A percentile compares a stretch with the other conserved stretches of the same genome.
These are phyloP conservation scores for Nidularia pulvinata DNA, from an alignment of 768 basidiomycete species.

Conservation along the genomic window DNA sequence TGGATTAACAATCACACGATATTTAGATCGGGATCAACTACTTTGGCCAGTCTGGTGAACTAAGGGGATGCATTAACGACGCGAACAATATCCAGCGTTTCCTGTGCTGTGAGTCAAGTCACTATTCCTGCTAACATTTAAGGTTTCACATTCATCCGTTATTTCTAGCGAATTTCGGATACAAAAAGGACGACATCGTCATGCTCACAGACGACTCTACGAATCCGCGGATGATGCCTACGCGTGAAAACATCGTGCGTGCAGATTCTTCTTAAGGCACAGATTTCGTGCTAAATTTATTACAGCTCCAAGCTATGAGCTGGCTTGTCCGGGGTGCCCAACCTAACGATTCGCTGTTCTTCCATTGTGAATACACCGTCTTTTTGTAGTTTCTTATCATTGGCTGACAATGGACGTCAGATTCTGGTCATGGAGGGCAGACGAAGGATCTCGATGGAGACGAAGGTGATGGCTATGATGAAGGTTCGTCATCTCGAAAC, in stretches of 20 bases:
- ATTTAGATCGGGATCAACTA: slow-evolving; percentile 90
- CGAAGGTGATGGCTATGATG: slow-evolving; percentile 83
- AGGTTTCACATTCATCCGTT: no score
- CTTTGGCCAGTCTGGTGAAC: slow-evolving; percentile 58
- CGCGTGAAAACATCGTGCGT: slow-evolving; percentile 76
- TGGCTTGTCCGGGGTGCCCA: slow-evolving; percentile 87
- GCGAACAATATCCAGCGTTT: slow-evolving; percentile 82
- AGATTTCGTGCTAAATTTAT: neutral
- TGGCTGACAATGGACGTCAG: slow-evolving; percentile 26
- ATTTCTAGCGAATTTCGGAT: slow-evolving; percentile 55
- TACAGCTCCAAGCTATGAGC: slow-evolving; percentile 74
- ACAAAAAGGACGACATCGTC: slow-evolving; percentile 81
- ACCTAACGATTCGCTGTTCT: slow-evolving; percentile 87
- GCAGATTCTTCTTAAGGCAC: neutral
- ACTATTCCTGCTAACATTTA: no score
- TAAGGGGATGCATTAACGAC: slow-evolving; percentile 92
- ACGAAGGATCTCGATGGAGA: slow-evolving; percentile 82
- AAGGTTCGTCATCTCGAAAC: slow-evolving; percentile 41
- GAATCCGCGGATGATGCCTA: slow-evolving; percentile 68
- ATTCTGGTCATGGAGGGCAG: slow-evolving; percentile 95
- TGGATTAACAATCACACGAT: neutral
- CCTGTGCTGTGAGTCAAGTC: slow-evolving; percentile 53
- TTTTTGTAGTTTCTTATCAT: neutral
- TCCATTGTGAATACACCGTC: slow-evolving; percentile 64
- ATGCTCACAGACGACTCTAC: slow-evolving; percentile 77